Base-by-base conservation (phyloP, 768 basidiomycete species). In the Mycena rebaudengoi region DNA sequence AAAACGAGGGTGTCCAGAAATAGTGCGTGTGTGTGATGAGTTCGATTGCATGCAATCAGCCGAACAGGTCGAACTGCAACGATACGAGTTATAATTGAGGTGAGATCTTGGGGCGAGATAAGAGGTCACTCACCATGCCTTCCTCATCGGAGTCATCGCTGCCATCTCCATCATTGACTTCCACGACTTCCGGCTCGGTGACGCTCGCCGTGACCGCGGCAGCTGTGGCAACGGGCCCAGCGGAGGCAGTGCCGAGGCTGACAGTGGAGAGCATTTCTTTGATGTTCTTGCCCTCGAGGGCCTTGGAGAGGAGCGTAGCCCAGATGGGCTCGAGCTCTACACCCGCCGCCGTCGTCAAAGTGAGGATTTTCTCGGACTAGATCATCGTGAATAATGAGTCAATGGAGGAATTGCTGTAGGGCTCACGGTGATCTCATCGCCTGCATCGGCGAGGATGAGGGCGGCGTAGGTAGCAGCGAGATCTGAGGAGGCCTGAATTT, bases 381-480 rank as follows among this genome's bases (percentile, higher is more conserved):
- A 59, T 25, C 45, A 39, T 8, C 23, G 30, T 45, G 16, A 3
- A 39, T 8, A 23, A 33, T 45, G 16, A 3, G 16, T 56, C 20
- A 43, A 26, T 33, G 11, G 7, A 1, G 26, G 10, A 21, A 40
- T 23, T 20, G 18, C 6, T n/a, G 18, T 23, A 23, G 18, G 14
- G 84, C 90, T 69, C 67, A 91, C 91, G 69, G 92, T 92, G 76
- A 94, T 93, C 80, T 92, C 92, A 70, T 90, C 77, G 68, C 86
- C 86, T 63, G 91, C 91, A 79, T 94, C 92, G 70, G 91, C 91
- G 72, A 94, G 90, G 79, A 92, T 92, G 73, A 94, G 88, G 67
- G 90, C 88, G 75, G 92, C 90, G 81, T 93, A 94, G 67, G 91
- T 88, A 65, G 90, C 83, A 68, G 91, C 90, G 72, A 92, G 90